Conservation (phyloP, 2,329 filamentous ascomycete species). For the Fulvia fulva region DNA sequence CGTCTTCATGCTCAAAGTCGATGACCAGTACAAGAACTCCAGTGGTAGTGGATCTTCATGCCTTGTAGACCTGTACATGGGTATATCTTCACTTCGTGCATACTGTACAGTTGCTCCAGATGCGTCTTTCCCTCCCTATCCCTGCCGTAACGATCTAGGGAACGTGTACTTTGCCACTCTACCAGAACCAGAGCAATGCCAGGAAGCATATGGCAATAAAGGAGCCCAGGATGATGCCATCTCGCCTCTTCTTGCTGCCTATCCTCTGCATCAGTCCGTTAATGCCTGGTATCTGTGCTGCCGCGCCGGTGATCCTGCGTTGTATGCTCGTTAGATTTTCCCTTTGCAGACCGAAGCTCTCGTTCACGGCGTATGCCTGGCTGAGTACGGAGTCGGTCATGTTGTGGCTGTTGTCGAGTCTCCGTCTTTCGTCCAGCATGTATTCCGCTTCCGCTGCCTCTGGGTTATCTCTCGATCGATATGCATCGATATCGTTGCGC, state of each 20-base stretch:
- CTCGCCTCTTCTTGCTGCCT: constrained; percentile 87
- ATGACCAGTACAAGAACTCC: neutral
- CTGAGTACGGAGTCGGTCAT: constrained; percentile 86
- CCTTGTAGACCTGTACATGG: neutral
- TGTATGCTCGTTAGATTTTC: constrained; percentile 88
- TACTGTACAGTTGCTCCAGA: neutral
- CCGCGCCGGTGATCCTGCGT: constrained; percentile 80
- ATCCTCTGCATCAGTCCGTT: constrained; percentile 90
- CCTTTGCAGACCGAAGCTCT: constrained; percentile 80
- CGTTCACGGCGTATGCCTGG: constrained; percentile 94
- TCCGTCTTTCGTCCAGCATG: constrained; percentile 84
- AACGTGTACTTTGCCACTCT: neutral
- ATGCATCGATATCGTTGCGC: constrained; percentile 85
- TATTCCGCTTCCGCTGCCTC: constrained; percentile 87
- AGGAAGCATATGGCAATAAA: constrained; percentile 93
- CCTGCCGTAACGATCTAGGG: neutral
- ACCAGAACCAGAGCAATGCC: constrained; percentile 76
- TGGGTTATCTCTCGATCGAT: constrained; percentile 67
- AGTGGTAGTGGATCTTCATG: neutral
- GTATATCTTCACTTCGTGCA: neutral
- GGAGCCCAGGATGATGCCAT: constrained; percentile 85
- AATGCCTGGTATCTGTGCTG: constrained; percentile 86
- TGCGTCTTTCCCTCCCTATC: neutral
- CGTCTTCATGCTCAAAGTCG: neutral
- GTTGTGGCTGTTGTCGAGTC: constrained; percentile 84